Percentiles rank a stretch among this genome's conserved stretches.
Conservation (phyloP, 805 yeast genomes). For the Myxozyma kluyveri region DNA sequence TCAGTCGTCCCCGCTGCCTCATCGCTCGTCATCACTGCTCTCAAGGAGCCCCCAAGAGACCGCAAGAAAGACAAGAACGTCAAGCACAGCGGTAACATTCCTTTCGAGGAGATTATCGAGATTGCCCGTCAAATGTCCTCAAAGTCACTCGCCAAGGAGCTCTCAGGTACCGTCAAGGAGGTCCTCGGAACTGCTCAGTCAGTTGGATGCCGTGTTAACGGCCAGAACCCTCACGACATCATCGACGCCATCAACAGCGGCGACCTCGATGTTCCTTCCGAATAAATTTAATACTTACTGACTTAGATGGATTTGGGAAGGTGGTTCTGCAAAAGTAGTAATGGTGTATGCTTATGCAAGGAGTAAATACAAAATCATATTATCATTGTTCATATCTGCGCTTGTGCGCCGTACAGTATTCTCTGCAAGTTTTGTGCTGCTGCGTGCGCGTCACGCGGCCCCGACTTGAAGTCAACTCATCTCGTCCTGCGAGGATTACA, state of each 20-base stretch:
- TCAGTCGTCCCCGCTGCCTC: constrained; percentile 99
- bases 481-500: too few species aligned
- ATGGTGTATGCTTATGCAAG: constrained; percentile 1
- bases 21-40: constrained; percentile 96
- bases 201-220: constrained; percentile 98
- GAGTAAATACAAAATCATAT: constrained; percentile 2
- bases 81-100: constrained; percentile 98
- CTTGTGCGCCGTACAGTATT: too few species aligned
- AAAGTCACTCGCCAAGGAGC: constrained; percentile 96
- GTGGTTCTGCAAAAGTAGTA: neutral
- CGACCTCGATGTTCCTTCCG: constrained; percentile 67
- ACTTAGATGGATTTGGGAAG: constrained; percentile 8
- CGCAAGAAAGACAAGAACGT: constrained; percentile 99
- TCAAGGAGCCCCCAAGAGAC: constrained; percentile 99
- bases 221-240: constrained; percentile 98
- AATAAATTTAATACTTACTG: constrained; percentile 23
- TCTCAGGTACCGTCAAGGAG: constrained; percentile 97
- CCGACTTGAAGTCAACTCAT: too few species aligned
- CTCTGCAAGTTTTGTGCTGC: too few species aligned
- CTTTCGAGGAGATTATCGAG: constrained; percentile 92
- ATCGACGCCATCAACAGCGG: constrained; percentile 98
- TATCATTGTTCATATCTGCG: too few species aligned
- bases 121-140: constrained; percentile 97
- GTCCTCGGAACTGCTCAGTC: constrained; percentile 99
- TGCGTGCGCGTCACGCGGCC: too few species aligned